Base-by-base conservation (phyloP, 2,329 filamentous ascomycete genomes). In the Hansfordia pulvinata region DNA sequence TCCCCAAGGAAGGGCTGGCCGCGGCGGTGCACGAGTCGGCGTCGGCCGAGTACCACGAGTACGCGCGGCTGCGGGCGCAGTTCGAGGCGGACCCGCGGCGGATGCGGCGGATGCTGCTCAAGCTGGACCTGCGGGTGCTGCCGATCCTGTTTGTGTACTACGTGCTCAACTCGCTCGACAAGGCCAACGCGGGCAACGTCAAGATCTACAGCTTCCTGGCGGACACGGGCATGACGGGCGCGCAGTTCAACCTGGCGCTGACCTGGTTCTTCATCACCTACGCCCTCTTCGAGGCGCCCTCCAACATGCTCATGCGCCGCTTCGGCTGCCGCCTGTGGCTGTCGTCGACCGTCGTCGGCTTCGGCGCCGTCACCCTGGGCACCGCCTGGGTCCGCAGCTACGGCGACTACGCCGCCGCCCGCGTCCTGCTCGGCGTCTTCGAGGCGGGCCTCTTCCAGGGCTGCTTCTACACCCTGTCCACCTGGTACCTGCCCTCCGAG, bases 111-210 rank as follows among this genome's bases (percentile, higher is more conserved):
- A n/a, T n/a, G n/a, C n/a, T n/a, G n/a, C n/a, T n/a, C n/a, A n/a
- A n/a, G n/a, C n/a, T n/a, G n/a, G n/a, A n/a, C n/a, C n/a, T n/a
- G n/a, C 21, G 26, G 8, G 29, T 34, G n/a, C 10, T 34, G 15
- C 56, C 56, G 5, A 48, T 44, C 72, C 17, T 78, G 77, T 50
- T 73, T 43, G 8, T 50, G 45, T 49, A 69, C 3, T 69, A 67
- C 35, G 44, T 70, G 2, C 50, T 69, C 4, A 64, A 59, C 39
- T 69, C 65, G 34, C 51, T 69, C 9, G 64, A 69, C 40, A 48
- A 59, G 10, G 59, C 59, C 6, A 70, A 69, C 37, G 28, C 31
- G 17, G 31, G 31, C 10, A 64, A 64, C 43, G 60, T 62, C 8
- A 65, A 62, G 44, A 61, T 66, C 29, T 40, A 40, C 30, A 35